A percentile compares a stretch with the other conserved stretches of the same genome.
Evolutionary conservation across 2,329 filamentous ascomycete genomes (phyloP).

Genomic region (Pleomassaria siparia): DNA sequence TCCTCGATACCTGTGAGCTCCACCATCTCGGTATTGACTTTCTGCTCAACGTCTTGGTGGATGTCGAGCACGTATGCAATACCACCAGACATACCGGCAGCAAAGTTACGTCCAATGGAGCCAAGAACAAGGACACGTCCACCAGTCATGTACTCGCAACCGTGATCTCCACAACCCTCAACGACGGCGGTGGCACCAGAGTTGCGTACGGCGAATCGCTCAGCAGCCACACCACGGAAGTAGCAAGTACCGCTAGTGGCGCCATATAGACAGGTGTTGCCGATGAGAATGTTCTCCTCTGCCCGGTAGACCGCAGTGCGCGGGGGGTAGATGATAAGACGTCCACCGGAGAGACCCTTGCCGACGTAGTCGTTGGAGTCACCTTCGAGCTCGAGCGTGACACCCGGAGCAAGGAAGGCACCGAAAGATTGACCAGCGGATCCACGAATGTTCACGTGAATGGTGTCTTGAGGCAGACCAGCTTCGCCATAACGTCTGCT

Average conservation of each 20-base stretch:
- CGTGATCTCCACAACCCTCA: slow-evolving; percentile 93
- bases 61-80: slow-evolving; percentile 94
- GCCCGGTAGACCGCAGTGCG: slow-evolving; percentile 90
- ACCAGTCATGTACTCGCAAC: slow-evolving; percentile 98
- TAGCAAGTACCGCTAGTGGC: slow-evolving; percentile 88
- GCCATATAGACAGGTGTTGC: slow-evolving; percentile 94
- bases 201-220: slow-evolving; percentile 95
- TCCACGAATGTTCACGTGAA: slow-evolving; percentile 94
- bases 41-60: slow-evolving; percentile 83
- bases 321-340: slow-evolving; percentile 89
- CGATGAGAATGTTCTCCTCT: slow-evolving; percentile 91
- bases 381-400: slow-evolving; percentile 92
- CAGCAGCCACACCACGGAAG: slow-evolving; percentile 95
- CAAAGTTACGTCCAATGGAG: slow-evolving; percentile 92
- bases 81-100: slow-evolving; percentile 97
- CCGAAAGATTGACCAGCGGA: slow-evolving; percentile 97
- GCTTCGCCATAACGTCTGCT: slow-evolving; percentile 88
- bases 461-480: slow-evolving; percentile 86
- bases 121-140: slow-evolving; percentile 87
- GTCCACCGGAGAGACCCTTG: slow-evolving; percentile 91
- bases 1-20: slow-evolving; percentile 84
- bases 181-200: slow-evolving; percentile 95
- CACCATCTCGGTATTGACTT: slow-evolving; percentile 98
- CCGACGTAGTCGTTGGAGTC: slow-evolving; percentile 97
- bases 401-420: slow-evolving; percentile 88